Evolutionary conservation across 2,329 filamentous ascomycete genomes (phyloP).

Genomic region (Fusarium cyanostomum): DNA sequence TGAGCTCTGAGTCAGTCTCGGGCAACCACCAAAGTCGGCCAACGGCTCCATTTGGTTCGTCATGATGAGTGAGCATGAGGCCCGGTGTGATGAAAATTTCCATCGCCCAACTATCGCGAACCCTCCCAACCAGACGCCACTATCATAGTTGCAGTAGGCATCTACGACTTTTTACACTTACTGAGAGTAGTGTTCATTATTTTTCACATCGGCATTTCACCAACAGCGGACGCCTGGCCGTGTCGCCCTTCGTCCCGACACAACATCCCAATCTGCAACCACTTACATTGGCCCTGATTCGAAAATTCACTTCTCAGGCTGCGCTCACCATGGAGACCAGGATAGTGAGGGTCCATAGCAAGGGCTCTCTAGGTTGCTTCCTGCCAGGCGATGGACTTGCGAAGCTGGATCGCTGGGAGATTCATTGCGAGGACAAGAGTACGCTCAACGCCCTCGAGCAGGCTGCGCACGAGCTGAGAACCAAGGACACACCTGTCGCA

Average conservation of each 20-base stretch:
- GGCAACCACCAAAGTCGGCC: slow-evolving; percentile 32
- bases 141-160: slow-evolving; percentile 9
- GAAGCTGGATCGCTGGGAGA: slow-evolving; percentile 55
- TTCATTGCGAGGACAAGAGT: slow-evolving; percentile 45
- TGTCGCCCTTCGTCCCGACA: slow-evolving; percentile 2
- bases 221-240: not conserved
- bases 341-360: slow-evolving; percentile 49
- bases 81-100: slow-evolving; percentile 42
- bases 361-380: slow-evolving; percentile 50
- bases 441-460: slow-evolving; percentile 60
- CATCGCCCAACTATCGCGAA: slow-evolving; percentile 36
- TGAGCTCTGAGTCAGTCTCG: slow-evolving; percentile 36
- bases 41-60: slow-evolving; percentile 37
- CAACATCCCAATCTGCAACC: slow-evolving; percentile 19
- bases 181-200: not conserved
- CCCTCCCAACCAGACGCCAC: slow-evolving; percentile 15
- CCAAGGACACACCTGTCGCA: slow-evolving; percentile 79
- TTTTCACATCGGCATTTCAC: slow-evolving; percentile 9
- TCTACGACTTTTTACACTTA: not conserved
- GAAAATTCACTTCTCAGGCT: slow-evolving; percentile 20
- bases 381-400: slow-evolving; percentile 40
- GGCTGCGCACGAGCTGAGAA: slow-evolving; percentile 73
- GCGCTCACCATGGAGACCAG: slow-evolving; percentile 51
- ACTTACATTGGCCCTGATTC: slow-evolving; percentile 42
- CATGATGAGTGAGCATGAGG: slow-evolving; percentile 43